phyloP scores from a whole-genome alignment of 352 stramenopile genomes.

The Globisporangium solare region DNA sequence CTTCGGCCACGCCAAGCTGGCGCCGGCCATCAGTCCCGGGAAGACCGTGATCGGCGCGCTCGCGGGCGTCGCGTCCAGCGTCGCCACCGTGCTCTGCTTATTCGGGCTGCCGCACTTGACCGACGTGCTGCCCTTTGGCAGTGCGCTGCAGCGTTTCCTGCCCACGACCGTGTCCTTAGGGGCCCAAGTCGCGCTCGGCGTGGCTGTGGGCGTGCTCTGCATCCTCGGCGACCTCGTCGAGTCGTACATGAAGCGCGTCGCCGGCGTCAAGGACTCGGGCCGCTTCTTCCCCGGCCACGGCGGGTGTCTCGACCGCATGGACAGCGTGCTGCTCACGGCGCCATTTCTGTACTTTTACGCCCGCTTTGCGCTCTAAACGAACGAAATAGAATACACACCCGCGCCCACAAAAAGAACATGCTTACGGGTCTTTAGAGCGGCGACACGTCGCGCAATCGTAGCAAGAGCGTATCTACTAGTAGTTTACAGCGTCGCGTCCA shows the following conservation, averaged over 20 bases:
- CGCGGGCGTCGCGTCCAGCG: slow-evolving; percentile 44
- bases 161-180: slow-evolving; percentile 12
- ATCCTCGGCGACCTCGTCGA: slow-evolving; percentile 65
- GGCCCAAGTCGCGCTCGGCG: slow-evolving; percentile 39
- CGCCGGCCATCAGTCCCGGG: slow-evolving; percentile 57
- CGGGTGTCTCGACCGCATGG: slow-evolving; percentile 75
- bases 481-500: slow-evolving; percentile 18
- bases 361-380: slow-evolving; percentile 15
- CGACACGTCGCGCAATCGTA: too few species aligned
- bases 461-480: too few species aligned
- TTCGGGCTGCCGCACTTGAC: slow-evolving; percentile 23
- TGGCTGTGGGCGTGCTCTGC: slow-evolving; percentile 47
- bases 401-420: too few species aligned
- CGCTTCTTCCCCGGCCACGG: slow-evolving; percentile 70
- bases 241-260: slow-evolving; percentile 67
- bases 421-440: too few species aligned
- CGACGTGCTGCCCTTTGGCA: too few species aligned
- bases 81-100: slow-evolving; percentile 40
- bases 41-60: slow-evolving; percentile 60
- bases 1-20: slow-evolving; percentile 53
- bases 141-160: slow-evolving; percentile 1
- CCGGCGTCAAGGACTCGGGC: slow-evolving; percentile 66
- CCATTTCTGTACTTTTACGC: slow-evolving; percentile 60
- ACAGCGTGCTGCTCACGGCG: slow-evolving; percentile 70
- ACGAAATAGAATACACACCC: too few species aligned